Evolutionary conservation across 116 monocot species (phyloP), one percentile per base, ranked within the genome.

Genomic region (Zostera marina): DNA sequence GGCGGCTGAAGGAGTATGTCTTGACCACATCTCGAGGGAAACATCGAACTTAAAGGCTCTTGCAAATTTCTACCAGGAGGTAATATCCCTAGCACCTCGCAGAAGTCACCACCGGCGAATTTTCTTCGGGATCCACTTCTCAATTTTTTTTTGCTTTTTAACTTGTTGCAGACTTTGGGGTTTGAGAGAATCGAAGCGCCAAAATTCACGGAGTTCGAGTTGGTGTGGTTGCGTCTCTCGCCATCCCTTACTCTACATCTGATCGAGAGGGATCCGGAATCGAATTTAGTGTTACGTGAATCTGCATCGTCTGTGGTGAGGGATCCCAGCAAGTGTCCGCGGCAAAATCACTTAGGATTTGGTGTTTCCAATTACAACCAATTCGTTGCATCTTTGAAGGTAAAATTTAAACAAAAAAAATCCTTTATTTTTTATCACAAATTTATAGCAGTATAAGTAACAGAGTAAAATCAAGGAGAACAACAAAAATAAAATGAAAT

Each of bases 11-110:
- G 83, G 75, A 22, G 68, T 73, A 5, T 67, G 53, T 16, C 69
- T 85, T 6, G 52, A 86, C 69, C 91, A 92, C 76, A 70, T 92
- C 68, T 72, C 91, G 52, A 67, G 91, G 20, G 91, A 75, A 40
- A 73, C 91, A 11, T 9, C 77, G 22, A 78, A 92, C 73, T 75
- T 86, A 16, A 67, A 77, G 19, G 82, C 83, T 55, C 86, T 92
- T 54, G 80, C 86, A 21, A 58, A 68, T 44, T 92, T 92, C 83
- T 92, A 92, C 70, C 66, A 82, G 48, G 80, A 86, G 73, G 83
- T 78, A 58, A 11, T 0, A 5, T 20, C 9, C 24, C 46, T 11
- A 2, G 11, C 8, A 23, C 14, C 55, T 0, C 32, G n/a, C 55
- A 40, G 15, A 44, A 15, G 22, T 20, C 17, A 14, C 0, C 2